Percentiles rank a stretch among this genome's conserved stretches.
phyloP scores from a whole-genome alignment of 495 filamentous ascomycete species.

The Aspergillus coremiiformis region DNA sequence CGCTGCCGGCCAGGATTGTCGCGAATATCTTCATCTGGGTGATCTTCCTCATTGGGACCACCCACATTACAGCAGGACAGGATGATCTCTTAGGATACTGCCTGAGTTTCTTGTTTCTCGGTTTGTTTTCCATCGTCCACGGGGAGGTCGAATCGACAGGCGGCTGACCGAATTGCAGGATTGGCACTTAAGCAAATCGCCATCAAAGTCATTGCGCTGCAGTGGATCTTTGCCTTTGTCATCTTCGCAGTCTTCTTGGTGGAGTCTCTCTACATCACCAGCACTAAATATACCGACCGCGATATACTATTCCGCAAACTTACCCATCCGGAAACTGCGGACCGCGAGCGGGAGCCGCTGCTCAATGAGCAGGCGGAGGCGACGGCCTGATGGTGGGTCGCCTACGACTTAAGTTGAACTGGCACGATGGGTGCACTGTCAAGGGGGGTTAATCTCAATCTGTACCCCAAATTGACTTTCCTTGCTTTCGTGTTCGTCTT shows the following conservation, averaged over 20 bases:
- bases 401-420: neutral
- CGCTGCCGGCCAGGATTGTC: constrained; percentile 59
- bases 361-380: constrained; percentile 25
- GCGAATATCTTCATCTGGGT: constrained; percentile 85
- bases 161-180: constrained; percentile 31
- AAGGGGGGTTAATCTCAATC: neutral
- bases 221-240: constrained; percentile 87
- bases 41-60: constrained; percentile 62
- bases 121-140: constrained; percentile 30
- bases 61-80: constrained; percentile 61
- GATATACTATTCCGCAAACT: constrained; percentile 36
- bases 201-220: constrained; percentile 61
- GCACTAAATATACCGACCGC: constrained; percentile 55
- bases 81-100: constrained; percentile 80
- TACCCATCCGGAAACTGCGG: constrained; percentile 27
- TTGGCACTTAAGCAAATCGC: constrained; percentile 71
- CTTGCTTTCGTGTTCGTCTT: neutral
- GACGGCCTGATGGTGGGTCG: neutral
- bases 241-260: constrained; percentile 71
- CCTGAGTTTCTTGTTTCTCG: constrained; percentile 62
- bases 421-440: neutral
- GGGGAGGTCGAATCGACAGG: neutral
- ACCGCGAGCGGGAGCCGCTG: constrained; percentile 38
- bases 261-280: constrained; percentile 52
- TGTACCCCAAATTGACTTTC: neutral